Conservation (phyloP, 2,329 filamentous ascomycete species). For the Fusarium equiseti region DNA sequence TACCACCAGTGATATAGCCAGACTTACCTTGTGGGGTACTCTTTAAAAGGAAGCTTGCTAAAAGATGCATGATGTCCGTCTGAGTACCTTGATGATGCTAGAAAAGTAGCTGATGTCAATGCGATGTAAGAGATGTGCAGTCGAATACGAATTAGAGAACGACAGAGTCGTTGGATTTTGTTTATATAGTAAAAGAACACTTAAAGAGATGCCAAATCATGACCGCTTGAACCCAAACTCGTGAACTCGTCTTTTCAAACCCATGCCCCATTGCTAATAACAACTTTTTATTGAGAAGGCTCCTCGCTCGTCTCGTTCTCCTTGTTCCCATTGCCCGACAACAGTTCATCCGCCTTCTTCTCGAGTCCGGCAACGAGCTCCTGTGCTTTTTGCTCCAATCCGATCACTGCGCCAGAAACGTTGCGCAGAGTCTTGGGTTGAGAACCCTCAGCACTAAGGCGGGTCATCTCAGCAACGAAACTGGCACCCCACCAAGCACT, state of each 20-base stretch:
- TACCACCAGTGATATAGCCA: background rate
- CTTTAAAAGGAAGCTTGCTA: background rate
- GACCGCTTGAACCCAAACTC: constrained; percentile 42
- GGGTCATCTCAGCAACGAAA: constrained; percentile 86
- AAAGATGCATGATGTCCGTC: background rate
- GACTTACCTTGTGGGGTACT: background rate
- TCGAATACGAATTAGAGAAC: background rate
- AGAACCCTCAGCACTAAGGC: constrained; percentile 57
- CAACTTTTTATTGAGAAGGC: constrained; percentile 28
- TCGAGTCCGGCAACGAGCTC: constrained; percentile 35
- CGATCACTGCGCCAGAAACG: constrained; percentile 55
- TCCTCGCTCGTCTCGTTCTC: constrained; percentile 23
- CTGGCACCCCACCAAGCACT: constrained; percentile 97
- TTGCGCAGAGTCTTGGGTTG: constrained; percentile 58
- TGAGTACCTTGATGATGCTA: background rate
- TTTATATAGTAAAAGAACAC: constrained; percentile 28
- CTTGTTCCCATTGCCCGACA: constrained; percentile 35
- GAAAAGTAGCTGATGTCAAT: background rate
- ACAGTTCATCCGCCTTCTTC: constrained; percentile 37
- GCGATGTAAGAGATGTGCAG: background rate
- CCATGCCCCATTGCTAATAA: constrained; percentile 23
- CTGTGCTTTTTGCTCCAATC: constrained; percentile 48
- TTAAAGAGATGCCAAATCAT: constrained; percentile 37
- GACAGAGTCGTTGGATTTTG: constrained; percentile 1
- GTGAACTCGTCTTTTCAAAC: constrained; percentile 43